Evolutionary conservation across 768 basidiomycete genomes (phyloP).

Genomic region (Piloderma croceum): DNA sequence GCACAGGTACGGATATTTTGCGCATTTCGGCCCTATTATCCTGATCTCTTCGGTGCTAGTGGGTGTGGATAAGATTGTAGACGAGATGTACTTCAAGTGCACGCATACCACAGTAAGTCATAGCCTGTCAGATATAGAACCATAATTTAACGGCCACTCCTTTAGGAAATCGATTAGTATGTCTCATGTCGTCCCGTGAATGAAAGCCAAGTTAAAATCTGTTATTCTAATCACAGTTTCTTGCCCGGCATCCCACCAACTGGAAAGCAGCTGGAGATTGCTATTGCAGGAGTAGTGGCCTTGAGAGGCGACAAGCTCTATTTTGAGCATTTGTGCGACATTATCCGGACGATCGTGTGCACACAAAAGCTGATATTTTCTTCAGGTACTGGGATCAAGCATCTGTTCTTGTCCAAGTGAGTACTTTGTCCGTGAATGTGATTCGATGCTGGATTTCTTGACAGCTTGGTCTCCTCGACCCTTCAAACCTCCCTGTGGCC

Average conservation of each 20-base stretch:
- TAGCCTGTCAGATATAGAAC: neutral
- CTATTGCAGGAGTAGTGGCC: conserved; percentile 40
- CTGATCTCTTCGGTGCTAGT: neutral
- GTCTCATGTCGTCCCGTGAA: conserved; percentile 1
- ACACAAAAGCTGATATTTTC: conserved; percentile 23
- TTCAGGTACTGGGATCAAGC: conserved; percentile 46
- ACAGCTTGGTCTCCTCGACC: conserved; percentile 32
- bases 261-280: conserved; percentile 35
- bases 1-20: conserved; percentile 36
- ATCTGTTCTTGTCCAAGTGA: conserved; percentile 37
- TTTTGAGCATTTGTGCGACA: conserved; percentile 34
- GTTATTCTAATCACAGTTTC: conserved; percentile 12
- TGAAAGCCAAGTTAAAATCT: conserved; percentile 2
- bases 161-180: conserved; percentile 38
- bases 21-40: conserved; percentile 9
- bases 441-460: neutral
- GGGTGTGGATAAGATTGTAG: conserved; percentile 25
- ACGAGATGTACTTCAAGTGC: conserved; percentile 44
- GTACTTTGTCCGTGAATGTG: neutral
- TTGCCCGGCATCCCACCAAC: conserved; percentile 33
- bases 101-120: conserved; percentile 31
- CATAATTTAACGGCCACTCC: neutral
- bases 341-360: conserved; percentile 9
- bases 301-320: conserved; percentile 46
- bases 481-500: conserved; percentile 28